Conservation (phyloP, 169 alveolate species). For the Plasmodium gaboni region DNA sequence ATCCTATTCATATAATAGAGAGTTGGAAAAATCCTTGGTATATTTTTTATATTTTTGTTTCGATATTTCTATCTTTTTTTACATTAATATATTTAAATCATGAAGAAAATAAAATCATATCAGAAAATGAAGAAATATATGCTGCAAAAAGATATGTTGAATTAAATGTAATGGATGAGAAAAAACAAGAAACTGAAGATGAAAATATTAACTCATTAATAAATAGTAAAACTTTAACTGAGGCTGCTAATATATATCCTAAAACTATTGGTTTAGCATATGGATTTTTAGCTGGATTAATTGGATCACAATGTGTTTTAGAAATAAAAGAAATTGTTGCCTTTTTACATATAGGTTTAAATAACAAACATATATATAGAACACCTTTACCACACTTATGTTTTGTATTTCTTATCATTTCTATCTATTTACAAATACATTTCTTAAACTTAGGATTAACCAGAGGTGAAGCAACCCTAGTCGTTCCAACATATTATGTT, state of each 20-base stretch:
- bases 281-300: slow-evolving; percentile 88
- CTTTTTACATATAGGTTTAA: slow-evolving; percentile 78
- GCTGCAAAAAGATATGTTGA: slow-evolving; percentile 79
- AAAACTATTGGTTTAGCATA: slow-evolving; percentile 83
- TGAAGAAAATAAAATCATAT: slow-evolving; percentile 80
- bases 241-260: slow-evolving; percentile 76
- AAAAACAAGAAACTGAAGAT: slow-evolving; percentile 52
- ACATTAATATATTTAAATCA: slow-evolving; percentile 83
- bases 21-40: slow-evolving; percentile 90
- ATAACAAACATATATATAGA: slow-evolving; percentile 73
- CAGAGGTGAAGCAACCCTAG: slow-evolving; percentile 88
- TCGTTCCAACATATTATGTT: slow-evolving; percentile 89
- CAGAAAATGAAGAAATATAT: slow-evolving; percentile 79
- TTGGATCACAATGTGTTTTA: slow-evolving; percentile 89
- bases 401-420: slow-evolving; percentile 81
- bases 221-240: slow-evolving; percentile 45
- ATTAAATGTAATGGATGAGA: slow-evolving; percentile 74
- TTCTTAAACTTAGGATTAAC: slow-evolving; percentile 88
- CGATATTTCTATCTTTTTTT: slow-evolving; percentile 83
- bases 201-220: slow-evolving; percentile 26
- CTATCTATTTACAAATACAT: slow-evolving; percentile 88
- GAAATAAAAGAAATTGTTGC: slow-evolving; percentile 89
- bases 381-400: slow-evolving; percentile 86
- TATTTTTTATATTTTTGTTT: slow-evolving; percentile 81
- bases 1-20: slow-evolving; percentile 77